Conservation (phyloP, 257 asterid species). For the Solanum raphanifolium region DNA sequence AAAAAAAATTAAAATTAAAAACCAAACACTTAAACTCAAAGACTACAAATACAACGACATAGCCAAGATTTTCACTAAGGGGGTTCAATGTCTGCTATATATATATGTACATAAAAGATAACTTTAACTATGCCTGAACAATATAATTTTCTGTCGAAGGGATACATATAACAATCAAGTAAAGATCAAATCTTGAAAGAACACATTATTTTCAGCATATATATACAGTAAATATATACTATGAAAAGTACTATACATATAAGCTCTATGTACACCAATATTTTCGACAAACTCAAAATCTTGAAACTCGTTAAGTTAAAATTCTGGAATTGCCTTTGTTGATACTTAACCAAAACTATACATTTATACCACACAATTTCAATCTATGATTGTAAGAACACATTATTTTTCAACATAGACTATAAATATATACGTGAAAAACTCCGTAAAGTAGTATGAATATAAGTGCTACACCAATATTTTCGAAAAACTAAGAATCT, state of each 20-base stretch:
- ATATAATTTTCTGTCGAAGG: neutral
- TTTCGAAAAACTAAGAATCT: neutral
- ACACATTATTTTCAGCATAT: neutral
- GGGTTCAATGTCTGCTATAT: neutral
- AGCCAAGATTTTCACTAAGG: neutral
- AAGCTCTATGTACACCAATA: neutral
- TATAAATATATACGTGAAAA: neutral
- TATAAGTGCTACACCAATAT: neutral
- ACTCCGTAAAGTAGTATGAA: neutral
- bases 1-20: too few relatives aligned
- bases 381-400: neutral
- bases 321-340: neutral
- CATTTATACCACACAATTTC: neutral
- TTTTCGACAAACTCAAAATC: neutral
- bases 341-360: neutral
- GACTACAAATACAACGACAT: neutral
- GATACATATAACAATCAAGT: neutral
- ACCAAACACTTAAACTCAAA: neutral
- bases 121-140: neutral
- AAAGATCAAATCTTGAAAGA: neutral
- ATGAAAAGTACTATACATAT: neutral
- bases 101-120: neutral
- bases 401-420: neutral
- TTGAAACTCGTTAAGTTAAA: neutral
- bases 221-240: neutral